phyloP scores from a whole-genome alignment of 2,329 filamentous ascomycete species.

The Pseudocercospora fuligena region DNA sequence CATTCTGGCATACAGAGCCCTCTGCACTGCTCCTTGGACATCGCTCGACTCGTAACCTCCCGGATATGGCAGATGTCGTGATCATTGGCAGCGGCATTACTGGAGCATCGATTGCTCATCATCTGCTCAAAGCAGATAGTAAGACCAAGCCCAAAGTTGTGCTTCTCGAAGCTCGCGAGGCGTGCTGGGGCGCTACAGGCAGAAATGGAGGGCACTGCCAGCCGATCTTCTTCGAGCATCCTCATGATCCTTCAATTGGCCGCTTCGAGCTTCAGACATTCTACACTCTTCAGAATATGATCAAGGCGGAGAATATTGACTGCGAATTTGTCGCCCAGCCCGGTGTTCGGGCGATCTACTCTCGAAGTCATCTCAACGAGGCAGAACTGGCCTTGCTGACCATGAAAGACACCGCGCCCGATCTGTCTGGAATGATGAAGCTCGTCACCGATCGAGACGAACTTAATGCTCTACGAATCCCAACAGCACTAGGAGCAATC shows the following conservation, averaged over 20 bases:
- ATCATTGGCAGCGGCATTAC: conserved; percentile 78
- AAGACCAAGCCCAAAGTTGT: conserved; percentile 62
- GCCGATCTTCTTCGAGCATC: conserved; percentile 66
- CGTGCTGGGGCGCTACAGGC: conserved; percentile 84
- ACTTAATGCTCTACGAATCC: conserved; percentile 58
- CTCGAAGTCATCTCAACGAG: conserved; percentile 58
- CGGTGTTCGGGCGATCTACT: conserved; percentile 69
- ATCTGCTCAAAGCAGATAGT: conserved; percentile 45
- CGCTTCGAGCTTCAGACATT: conserved; percentile 76
- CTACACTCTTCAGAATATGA: conserved; percentile 61
- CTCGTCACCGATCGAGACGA: conserved; percentile 48
- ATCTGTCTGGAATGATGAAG: conserved; percentile 55
- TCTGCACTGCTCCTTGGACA: conserved; percentile 69
- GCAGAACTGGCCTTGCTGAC: conserved; percentile 57
- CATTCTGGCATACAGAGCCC: conserved; percentile 76
- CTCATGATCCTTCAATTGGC: conserved; percentile 60
- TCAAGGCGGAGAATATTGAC: conserved; percentile 62
- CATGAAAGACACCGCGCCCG: conserved; percentile 59
- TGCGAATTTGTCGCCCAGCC: conserved; percentile 71
- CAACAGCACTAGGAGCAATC: conserved; percentile 65
- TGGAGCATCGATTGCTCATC: conserved; percentile 71
- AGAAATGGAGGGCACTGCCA: conserved; percentile 72
- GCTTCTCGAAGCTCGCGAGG: conserved; percentile 78
- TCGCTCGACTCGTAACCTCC: conserved; percentile 67
- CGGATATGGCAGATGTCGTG: conserved; percentile 67